Evolutionary conservation across 352 stramenopile species (phyloP).

Genomic region (Phytopythium montanum): DNA sequence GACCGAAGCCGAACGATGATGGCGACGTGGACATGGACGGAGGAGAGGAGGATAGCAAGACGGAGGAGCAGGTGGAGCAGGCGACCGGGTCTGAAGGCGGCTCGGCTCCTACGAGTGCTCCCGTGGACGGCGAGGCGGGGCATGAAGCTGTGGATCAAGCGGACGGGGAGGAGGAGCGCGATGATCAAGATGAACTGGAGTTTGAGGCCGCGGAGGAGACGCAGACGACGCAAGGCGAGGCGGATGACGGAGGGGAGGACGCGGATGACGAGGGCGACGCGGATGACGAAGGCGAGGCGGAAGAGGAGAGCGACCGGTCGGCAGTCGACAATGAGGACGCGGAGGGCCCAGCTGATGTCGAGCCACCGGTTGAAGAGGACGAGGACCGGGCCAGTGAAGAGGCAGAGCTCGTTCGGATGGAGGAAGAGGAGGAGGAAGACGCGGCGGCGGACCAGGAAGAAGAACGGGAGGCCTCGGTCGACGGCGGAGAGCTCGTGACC

Average conservation of each 20-base stretch:
- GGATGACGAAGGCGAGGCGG: not conserved
- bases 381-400: not conserved
- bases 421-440: not conserved
- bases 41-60: conserved; percentile 11
- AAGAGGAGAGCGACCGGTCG: too few species aligned
- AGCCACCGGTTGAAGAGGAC: not conserved
- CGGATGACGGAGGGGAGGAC: not conserved
- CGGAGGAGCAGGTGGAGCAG: not conserved
- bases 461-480: not conserved
- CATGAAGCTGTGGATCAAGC: not conserved
- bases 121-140: not conserved
- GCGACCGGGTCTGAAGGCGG: not conserved
- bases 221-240: not conserved
- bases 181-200: not conserved
- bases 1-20: conserved; percentile 13
- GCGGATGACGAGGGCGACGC: not conserved
- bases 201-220: not conserved
- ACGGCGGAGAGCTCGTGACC: not conserved
- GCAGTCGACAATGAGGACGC: not conserved
- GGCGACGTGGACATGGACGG: conserved; percentile 34
- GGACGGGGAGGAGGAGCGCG: not conserved
- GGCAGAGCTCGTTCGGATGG: not conserved
- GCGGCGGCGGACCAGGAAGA: not conserved
- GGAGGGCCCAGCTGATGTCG: not conserved
- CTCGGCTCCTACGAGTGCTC: not conserved